A percentile compares a stretch with the other conserved stretches of the same genome.
Conservation (phyloP, 1,284 basidiomycete genomes). For the Moesziomyces antarcticus region DNA sequence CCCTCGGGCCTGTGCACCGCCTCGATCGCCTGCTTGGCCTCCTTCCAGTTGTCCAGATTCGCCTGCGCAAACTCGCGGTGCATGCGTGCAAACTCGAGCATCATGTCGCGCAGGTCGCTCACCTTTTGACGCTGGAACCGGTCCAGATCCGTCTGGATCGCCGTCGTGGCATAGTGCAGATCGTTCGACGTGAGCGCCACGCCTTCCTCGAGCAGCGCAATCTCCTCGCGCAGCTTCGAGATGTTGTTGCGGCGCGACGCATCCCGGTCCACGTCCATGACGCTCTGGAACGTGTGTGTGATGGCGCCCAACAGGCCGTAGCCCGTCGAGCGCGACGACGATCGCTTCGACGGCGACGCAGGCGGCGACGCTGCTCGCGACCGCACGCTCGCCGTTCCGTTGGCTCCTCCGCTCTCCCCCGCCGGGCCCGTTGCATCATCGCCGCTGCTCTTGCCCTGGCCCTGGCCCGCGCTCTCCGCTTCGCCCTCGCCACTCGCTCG, state of each 20-base stretch:
- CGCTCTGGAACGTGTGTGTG: slow-evolving; percentile 92
- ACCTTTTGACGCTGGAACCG: slow-evolving; percentile 99
- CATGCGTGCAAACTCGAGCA: slow-evolving; percentile 85
- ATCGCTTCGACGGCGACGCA: slow-evolving; percentile 34
- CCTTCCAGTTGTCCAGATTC: slow-evolving; percentile 95
- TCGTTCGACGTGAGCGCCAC: slow-evolving; percentile 69
- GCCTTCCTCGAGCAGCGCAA: slow-evolving; percentile 71
- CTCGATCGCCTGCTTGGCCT: slow-evolving; percentile 88
- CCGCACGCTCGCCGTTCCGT: slow-evolving; percentile 2
- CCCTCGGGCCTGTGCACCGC: slow-evolving; percentile 75
- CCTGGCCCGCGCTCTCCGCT: not conserved
- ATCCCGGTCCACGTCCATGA: slow-evolving; percentile 99
- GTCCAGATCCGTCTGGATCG: slow-evolving; percentile 96
- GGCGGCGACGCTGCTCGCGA: slow-evolving; percentile 33
- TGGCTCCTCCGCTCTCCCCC: not conserved
- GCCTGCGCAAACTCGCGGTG: slow-evolving; percentile 84
- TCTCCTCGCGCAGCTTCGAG: slow-evolving; percentile 90
- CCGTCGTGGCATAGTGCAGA: slow-evolving; percentile 91
- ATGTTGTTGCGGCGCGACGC: slow-evolving; percentile 91
- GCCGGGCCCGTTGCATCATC: slow-evolving; percentile 1
- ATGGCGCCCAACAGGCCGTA: slow-evolving; percentile 87
- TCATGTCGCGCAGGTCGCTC: slow-evolving; percentile 90
- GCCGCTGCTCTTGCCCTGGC: not conserved
- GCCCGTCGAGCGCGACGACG: slow-evolving; percentile 37
- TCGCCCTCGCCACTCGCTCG: slow-evolving; percentile 24